Percentiles rank a stretch among this genome's conserved stretches.
Conservation (phyloP, 2,329 filamentous ascomycete species). For the Dendryphion nanum region DNA sequence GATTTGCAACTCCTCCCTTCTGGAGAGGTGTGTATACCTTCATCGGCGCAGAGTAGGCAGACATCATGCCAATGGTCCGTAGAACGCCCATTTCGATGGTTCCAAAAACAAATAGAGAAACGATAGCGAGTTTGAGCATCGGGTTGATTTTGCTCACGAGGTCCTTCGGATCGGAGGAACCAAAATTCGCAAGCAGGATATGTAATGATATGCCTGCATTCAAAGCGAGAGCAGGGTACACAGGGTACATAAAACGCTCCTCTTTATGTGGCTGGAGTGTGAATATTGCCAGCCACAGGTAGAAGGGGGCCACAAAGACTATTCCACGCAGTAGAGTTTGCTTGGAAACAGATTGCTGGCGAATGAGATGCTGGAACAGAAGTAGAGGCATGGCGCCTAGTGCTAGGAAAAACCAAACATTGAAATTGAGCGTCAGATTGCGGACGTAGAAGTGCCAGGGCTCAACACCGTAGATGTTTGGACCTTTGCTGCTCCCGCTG, state of each 20-base stretch:
- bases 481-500: conserved; percentile 71
- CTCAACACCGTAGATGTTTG: conserved; percentile 91
- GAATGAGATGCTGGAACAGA: conserved; percentile 66
- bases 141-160: conserved; percentile 71
- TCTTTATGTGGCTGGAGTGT: conserved; percentile 94
- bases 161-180: conserved; percentile 65
- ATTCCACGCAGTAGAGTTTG: conserved; percentile 72
- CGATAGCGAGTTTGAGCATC: conserved; percentile 66
- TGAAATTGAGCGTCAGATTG: conserved; percentile 91
- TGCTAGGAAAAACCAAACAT: conserved; percentile 86
- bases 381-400: conserved; percentile 73
- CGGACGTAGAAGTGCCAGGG: conserved; percentile 96
- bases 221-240: conserved; percentile 84
- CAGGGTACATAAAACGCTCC: conserved; percentile 97
- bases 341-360: conserved; percentile 60
- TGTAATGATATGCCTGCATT: conserved; percentile 86
- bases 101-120: conserved; percentile 60
- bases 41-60: conserved; percentile 79
- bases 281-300: conserved; percentile 92
- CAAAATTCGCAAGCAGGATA: conserved; percentile 72
- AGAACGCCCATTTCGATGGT: conserved; percentile 67
- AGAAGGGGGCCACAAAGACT: conserved; percentile 81
- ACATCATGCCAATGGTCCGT: conserved; percentile 73
- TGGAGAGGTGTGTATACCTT: conserved; percentile 67
- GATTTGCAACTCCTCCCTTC: conserved; percentile 52